phyloP scores from a whole-genome alignment of 306 rosid species.

The Erythrophleum fordii region DNA sequence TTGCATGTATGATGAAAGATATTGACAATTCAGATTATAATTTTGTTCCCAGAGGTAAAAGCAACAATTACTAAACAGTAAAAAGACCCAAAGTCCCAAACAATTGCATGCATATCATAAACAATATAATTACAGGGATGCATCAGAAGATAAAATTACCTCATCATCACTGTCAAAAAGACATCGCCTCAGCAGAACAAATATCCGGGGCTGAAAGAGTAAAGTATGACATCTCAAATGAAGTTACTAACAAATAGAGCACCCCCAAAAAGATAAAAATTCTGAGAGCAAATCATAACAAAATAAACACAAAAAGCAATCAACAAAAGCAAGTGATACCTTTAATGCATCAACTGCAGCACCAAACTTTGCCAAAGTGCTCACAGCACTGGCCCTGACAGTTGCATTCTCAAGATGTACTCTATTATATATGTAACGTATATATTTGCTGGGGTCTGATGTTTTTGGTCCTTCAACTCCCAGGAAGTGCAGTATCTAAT shows the following conservation, averaged over 20 bases:
- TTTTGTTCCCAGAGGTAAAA: background rate
- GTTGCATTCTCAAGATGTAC: slow-evolving; percentile 99
- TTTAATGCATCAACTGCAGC: slow-evolving; percentile 83
- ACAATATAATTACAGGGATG: slow-evolving; percentile 20
- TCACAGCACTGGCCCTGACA: slow-evolving; percentile 96
- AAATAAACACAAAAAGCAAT: slow-evolving; percentile 15
- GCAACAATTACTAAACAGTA: background rate
- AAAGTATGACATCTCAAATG: slow-evolving; percentile 22
- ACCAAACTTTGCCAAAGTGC: slow-evolving; percentile 98
- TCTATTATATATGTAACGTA: slow-evolving; percentile 90
- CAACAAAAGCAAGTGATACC: slow-evolving; percentile 50
- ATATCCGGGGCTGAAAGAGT: slow-evolving; percentile 83
- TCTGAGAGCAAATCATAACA: slow-evolving; percentile 2
- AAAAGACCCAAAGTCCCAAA: background rate
- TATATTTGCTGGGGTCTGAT: slow-evolving; percentile 95
- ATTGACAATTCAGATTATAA: background rate
- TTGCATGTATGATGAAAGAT: background rate
- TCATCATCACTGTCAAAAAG: slow-evolving; percentile 96
- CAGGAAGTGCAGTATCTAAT: slow-evolving; percentile 91
- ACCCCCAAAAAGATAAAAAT: background rate
- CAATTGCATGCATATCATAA: slow-evolving; percentile 26
- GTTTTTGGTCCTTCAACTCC: slow-evolving; percentile 99
- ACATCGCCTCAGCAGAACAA: slow-evolving; percentile 84
- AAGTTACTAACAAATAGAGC: slow-evolving; percentile 33
- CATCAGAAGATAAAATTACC: slow-evolving; percentile 56